Evolutionary conservation across 176 grass and related monocot species (phyloP), one percentile per base, ranked within the genome.

Genomic region (Lolium multiflorum): DNA sequence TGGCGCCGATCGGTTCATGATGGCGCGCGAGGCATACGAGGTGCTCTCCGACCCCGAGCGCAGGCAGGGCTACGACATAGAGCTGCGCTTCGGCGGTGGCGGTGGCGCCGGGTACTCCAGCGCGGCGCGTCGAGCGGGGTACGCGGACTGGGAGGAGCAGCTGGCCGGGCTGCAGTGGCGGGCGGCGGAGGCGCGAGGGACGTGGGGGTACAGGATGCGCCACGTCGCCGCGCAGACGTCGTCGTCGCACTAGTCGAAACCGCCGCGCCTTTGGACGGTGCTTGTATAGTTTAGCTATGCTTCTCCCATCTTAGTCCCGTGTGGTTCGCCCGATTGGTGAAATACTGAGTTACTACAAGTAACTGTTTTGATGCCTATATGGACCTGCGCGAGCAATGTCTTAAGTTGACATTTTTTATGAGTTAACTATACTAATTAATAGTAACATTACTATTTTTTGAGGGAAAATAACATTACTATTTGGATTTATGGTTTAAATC

Each of bases 21-120:
- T 4, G 60, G 92, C 88, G 63, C 92, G 88, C 3, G 92, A 97
- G 79, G 92, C 95, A 31, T 94, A 94, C 86, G 95, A 97, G 88
- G 84, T 97, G 83, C 86, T 97, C 9, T 97, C 90, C 75, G 95
- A 97, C 79, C 92, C 89, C 4, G 81, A 73, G 77, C 90, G 43
- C 58, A 69, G 92, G 52, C 81, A 78, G 70, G 88, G 80, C 84
- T 97, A 97, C 84, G 88, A 97, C 86, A 51, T 92, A 64, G 76
- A 81, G 79, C 92, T 97, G 58, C 83, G 90, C 4, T 81, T 43
- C 78, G 89, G 81, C 50, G 72, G 77, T 39, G 84, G 55, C 24
- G 54, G 46, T 20, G 62, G 25, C 1, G 11, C 41, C 5, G 6
- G 28, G 28, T 39, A 71, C 58, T 61, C 28, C 28, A 31, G 41